These are phyloP conservation scores for Mycena latifolia DNA, from an alignment of 768 basidiomycete species.

Conservation along the genomic window DNA sequence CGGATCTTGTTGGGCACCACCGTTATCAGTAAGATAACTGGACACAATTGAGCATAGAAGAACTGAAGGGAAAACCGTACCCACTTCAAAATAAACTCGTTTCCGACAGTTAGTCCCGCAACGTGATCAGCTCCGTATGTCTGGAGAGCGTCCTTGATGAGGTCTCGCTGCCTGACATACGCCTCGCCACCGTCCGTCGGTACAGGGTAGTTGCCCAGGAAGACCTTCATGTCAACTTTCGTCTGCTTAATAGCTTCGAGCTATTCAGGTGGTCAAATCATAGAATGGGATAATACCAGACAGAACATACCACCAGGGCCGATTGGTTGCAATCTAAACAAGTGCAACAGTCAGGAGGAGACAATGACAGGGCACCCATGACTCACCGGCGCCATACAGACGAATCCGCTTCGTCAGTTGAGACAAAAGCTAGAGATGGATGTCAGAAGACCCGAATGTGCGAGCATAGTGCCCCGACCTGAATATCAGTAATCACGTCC, in stretches of 20 bases:
- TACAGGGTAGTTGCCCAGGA: conserved; percentile 76
- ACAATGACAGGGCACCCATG: background rate
- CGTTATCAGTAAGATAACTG: conserved; percentile 71
- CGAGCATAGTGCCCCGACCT: conserved; percentile 53
- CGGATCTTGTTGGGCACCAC: conserved; percentile 66
- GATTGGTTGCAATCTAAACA: conserved; percentile 80
- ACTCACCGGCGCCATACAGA: conserved; percentile 75
- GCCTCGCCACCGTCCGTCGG: conserved; percentile 74
- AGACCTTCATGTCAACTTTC: conserved; percentile 88
- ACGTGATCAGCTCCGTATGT: conserved; percentile 85
- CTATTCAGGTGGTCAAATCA: conserved; percentile 41
- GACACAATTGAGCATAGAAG: background rate
- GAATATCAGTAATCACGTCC: conserved; percentile 77
- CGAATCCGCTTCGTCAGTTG: conserved; percentile 88
- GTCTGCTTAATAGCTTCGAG: conserved; percentile 93
- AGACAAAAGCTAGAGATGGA: conserved; percentile 71
- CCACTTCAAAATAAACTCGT: conserved; percentile 88
- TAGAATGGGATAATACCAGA: background rate
- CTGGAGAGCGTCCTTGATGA: conserved; percentile 76
- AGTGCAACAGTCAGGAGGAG: background rate
- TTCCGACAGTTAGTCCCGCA: conserved; percentile 89
- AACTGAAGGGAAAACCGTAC: conserved; percentile 34
- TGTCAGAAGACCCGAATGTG: conserved; percentile 17
- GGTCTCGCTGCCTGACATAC: conserved; percentile 78
- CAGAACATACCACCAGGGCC: conserved; percentile 70